Percentiles rank a stretch among this genome's conserved stretches.
These are phyloP conservation scores for Phytopythium cucurbitacearum DNA, from an alignment of 352 stramenopile species.

Conservation along the genomic window DNA sequence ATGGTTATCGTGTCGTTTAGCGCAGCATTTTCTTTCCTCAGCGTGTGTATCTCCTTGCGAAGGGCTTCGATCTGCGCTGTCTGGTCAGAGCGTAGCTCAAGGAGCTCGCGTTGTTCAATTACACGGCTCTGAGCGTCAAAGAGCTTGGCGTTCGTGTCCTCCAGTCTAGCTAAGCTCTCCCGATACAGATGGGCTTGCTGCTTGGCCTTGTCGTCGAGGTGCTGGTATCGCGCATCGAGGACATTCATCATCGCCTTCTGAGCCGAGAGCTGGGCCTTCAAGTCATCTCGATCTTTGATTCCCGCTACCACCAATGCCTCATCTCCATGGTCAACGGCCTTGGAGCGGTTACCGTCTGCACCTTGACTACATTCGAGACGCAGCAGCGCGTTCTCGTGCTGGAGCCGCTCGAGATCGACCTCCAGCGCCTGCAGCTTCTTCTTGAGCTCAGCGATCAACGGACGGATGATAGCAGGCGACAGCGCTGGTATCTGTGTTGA, in stretches of 20 bases:
- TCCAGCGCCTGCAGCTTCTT: conserved; percentile 35
- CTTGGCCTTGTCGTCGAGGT: conserved; percentile 33
- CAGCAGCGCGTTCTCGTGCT: conserved; percentile 53
- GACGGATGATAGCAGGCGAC: background rate
- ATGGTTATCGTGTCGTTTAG: conserved; percentile 41
- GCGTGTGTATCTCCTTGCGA: conserved; percentile 38
- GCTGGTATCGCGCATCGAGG: conserved; percentile 47
- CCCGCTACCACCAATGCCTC: background rate
- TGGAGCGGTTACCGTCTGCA: background rate
- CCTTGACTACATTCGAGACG: conserved; percentile 18
- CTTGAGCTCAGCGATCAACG: conserved; percentile 35
- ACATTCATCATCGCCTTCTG: conserved; percentile 42
- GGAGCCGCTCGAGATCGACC: conserved; percentile 37
- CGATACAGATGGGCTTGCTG: conserved; percentile 34
- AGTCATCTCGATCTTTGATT: conserved; percentile 15
- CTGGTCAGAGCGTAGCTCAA: conserved; percentile 32
- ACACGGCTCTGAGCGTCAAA: conserved; percentile 41
- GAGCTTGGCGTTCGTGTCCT: conserved; percentile 36
- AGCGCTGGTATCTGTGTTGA: too few relatives aligned
- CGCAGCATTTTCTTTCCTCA: conserved; percentile 50
- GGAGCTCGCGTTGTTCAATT: conserved; percentile 24
- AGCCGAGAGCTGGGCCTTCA: conserved; percentile 24
- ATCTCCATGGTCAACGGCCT: background rate
- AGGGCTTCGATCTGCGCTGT: conserved; percentile 24
- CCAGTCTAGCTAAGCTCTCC: conserved; percentile 24